Percentiles rank a stretch among this genome's conserved stretches.
phyloP scores from a whole-genome alignment of 495 filamentous ascomycete species.

The Zalerion maritima region DNA sequence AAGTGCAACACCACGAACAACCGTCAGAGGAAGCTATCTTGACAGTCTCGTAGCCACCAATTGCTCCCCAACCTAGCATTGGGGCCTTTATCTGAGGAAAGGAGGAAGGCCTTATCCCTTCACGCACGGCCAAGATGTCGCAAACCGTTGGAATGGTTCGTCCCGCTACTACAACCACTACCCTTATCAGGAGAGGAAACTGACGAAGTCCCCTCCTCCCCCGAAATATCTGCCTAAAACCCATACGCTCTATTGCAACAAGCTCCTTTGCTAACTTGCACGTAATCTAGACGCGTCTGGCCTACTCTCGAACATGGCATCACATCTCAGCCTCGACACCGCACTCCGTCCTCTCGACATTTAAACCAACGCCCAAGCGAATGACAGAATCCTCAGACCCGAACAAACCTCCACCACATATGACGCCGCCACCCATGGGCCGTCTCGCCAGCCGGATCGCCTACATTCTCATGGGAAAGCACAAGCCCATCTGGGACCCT shows the following conservation, averaged over 20 bases:
- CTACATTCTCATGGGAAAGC: constrained; percentile 89
- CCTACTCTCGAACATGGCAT: constrained; percentile 94
- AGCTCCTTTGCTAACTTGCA: constrained; percentile 1
- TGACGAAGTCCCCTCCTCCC: background rate
- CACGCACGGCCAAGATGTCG: constrained; percentile 38
- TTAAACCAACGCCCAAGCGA: constrained; percentile 23
- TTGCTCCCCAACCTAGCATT: no score
- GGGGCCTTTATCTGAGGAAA: no score
- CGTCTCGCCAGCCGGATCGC: constrained; percentile 87
- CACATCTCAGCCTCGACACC: constrained; percentile 53
- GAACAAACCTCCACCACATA: constrained; percentile 34
- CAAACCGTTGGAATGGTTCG: constrained; percentile 53
- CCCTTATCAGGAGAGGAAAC: no score
- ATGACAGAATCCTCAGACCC: constrained; percentile 32
- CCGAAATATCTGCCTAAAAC: background rate
- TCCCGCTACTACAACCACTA: constrained; percentile 2
- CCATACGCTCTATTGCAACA: constrained; percentile 3
- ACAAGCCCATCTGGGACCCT: constrained; percentile 96
- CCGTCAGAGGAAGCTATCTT: no score
- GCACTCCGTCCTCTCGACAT: constrained; percentile 37
- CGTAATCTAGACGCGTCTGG: constrained; percentile 65
- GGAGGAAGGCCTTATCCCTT: no score
- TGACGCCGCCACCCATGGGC: constrained; percentile 58
- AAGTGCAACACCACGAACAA: no score
- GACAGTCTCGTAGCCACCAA: no score